Conservation (phyloP, 140 eudicot genomes). For the Bidens hawaiensis region DNA sequence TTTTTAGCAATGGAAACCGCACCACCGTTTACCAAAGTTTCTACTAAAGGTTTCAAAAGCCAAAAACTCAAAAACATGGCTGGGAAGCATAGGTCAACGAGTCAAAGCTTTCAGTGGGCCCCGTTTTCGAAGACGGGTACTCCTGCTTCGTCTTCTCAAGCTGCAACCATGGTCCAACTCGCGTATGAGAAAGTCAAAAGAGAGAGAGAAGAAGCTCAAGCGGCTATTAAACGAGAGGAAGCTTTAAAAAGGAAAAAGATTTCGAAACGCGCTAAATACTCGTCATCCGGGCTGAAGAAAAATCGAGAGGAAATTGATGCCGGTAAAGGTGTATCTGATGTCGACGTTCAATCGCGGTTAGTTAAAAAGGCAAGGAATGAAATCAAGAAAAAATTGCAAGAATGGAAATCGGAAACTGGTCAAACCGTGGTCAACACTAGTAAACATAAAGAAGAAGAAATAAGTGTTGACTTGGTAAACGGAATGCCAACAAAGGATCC, state of each 20-base stretch:
- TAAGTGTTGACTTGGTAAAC: background rate
- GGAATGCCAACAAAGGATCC: background rate
- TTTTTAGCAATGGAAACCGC: constrained; percentile 58
- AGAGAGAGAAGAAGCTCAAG: constrained; percentile 74
- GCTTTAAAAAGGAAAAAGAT: constrained; percentile 44
- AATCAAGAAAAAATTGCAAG: constrained; percentile 34
- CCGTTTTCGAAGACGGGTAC: constrained; percentile 49
- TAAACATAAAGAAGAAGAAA: constrained; percentile 3
- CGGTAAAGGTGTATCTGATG: constrained; percentile 22
- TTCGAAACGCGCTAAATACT: constrained; percentile 26
- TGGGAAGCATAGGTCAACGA: constrained; percentile 18
- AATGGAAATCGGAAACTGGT: constrained; percentile 30
- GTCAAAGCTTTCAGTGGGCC: constrained; percentile 51
- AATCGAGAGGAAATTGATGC: constrained; percentile 25
- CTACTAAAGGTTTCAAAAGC: constrained; percentile 26
- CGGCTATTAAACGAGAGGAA: constrained; percentile 60
- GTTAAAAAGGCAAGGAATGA: constrained; percentile 43
- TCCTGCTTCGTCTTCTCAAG: constrained; percentile 53
- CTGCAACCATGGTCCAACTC: constrained; percentile 71
- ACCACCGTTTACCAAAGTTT: constrained; percentile 48
- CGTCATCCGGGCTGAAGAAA: constrained; percentile 35
- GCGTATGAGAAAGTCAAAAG: constrained; percentile 75
- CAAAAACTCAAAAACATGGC: constrained; percentile 15
- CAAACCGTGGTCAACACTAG: background rate
- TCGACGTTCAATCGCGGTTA: constrained; percentile 30